Evolutionary conservation across 2,329 filamentous ascomycete genomes (phyloP), one percentile per base, ranked within the genome.

Genomic region (Alternaria sp.): DNA sequence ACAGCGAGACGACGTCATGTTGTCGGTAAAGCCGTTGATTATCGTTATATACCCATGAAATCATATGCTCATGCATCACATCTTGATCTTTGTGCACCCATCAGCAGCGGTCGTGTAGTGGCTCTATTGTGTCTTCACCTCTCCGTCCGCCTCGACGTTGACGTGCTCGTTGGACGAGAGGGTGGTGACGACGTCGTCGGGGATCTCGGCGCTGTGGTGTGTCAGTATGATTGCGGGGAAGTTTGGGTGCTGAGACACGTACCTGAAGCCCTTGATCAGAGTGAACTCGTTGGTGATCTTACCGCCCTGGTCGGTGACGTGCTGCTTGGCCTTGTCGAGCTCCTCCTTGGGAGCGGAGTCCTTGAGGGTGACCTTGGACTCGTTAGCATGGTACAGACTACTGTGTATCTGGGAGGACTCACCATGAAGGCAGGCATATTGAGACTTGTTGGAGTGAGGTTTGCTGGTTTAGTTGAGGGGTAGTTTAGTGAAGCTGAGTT

Each of bases 261-360:
- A 97, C 95, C 92, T 90, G 84, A 97, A 97, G 62, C 91, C 94
- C 84, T 95, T 96, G 87, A 97, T 94, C 73, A 97, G 82, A 65
- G 83, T 90, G 85, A 93, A 97, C 80, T 96, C 92, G 73, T 96
- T 89, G 59, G 84, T 88, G 83, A 98, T 96, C 81, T 88, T 89
- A 78, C 94, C 95, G 77, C 95, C 95, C 78, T 95, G 88, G 45
- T 90, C 87, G 64, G 79, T 83, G 72, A 90, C 92, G 63, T 90
- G 83, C 79, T 94, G 83, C 89, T 97, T 97, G 65, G 92, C 91
- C 56, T 92, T 94, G 54, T 89, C 83, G 69, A 97, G 85, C 77
- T 96, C 84, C 30, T 89, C 88, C 51, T 84, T 76, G 61, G 87
- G 86, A 68, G 90, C 89, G 66, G 89, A 87, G 44, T 89, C 84